Evolutionary conservation across 2,329 filamentous ascomycete species (phyloP).

Genomic region (Xylariales sp.): DNA sequence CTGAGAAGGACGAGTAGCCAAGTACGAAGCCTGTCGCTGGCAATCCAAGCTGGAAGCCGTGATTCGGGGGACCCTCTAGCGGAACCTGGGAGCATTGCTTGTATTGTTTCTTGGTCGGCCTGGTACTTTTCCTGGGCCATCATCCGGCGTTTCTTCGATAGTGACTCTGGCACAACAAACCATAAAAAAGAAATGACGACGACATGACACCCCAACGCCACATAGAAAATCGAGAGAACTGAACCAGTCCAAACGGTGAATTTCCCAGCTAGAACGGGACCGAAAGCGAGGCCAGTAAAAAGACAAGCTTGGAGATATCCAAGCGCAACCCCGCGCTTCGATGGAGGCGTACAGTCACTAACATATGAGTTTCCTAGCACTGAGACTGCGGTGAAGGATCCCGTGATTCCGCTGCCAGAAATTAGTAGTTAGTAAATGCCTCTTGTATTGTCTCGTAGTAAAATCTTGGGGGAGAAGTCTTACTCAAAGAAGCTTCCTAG

Average conservation of each 20-base stretch:
- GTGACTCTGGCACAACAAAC: constrained; percentile 83
- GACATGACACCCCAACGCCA: constrained; percentile 77
- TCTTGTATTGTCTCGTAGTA: not conserved
- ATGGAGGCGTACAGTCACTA: constrained; percentile 86
- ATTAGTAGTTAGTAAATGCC: constrained; percentile 11
- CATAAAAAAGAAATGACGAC: constrained; percentile 79
- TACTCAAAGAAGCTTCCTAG: constrained; percentile 78
- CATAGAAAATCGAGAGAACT: constrained; percentile 85
- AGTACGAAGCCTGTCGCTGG: constrained; percentile 42
- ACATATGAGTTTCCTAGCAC: constrained; percentile 85
- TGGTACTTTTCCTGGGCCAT: constrained; percentile 76
- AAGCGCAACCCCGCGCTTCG: constrained; percentile 83
- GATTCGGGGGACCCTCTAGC: constrained; percentile 38
- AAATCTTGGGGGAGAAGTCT: constrained; percentile 5
- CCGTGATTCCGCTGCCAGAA: constrained; percentile 70
- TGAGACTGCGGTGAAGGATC: constrained; percentile 87
- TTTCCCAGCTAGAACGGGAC: constrained; percentile 83
- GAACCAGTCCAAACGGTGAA: constrained; percentile 81
- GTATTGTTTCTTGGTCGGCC: constrained; percentile 54
- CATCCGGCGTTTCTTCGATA: constrained; percentile 78
- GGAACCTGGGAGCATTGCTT: constrained; percentile 40
- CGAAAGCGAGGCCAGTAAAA: constrained; percentile 88
- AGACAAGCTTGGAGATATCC: constrained; percentile 91
- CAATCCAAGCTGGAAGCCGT: constrained; percentile 38
- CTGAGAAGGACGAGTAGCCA: constrained; percentile 54